Base-by-base conservation (phyloP, 139 green algal genomes). In the Volvox reticuliferus region DNA sequence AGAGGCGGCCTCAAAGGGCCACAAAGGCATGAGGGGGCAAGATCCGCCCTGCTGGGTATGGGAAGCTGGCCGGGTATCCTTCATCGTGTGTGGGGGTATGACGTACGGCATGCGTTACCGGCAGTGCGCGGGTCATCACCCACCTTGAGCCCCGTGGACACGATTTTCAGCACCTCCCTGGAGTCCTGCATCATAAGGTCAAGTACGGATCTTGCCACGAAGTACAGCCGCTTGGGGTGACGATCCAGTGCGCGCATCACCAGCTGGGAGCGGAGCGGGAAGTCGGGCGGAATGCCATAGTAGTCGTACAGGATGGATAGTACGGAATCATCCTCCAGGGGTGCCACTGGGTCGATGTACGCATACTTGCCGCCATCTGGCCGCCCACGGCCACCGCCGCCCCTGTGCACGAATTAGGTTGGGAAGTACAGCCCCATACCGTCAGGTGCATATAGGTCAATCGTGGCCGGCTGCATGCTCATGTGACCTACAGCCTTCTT, bases 61-160 rank as follows among this genome's bases (percentile, higher is more conserved):
- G n/a, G n/a, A n/a, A n/a, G n/a, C n/a, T n/a, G n/a, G n/a, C n/a
- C n/a, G n/a, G n/a, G n/a, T n/a, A n/a, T n/a, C n/a, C n/a, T n/a
- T n/a, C n/a, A 55, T 55, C 44, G 44, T 55, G 44, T 9, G 44
- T 14, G 9, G 5, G 44, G 44, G 9, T 55, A 55, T 55, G 44
- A 9, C 44, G n/a, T n/a, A n/a, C n/a, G n/a, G n/a, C n/a, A n/a
- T n/a, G n/a, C n/a, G n/a, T n/a, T n/a, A n/a, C n/a, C n/a, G n/a
- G n/a, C n/a, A n/a, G n/a, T n/a, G n/a, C n/a, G n/a, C n/a, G n/a
- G n/a, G n/a, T 55, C 44, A 55, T 55, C 44, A 55, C 73, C 55
- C 62, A 95, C 93, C 94, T 99, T 99, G 75, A 99, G 94, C 20
- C 98, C 98, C 0, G 93, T 95, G 22, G 95, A 86, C 0, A 95